These are phyloP conservation scores for Staphylotrichum tortipilum DNA, from an alignment of 495 filamentous ascomycete species.

Conservation along the genomic window DNA sequence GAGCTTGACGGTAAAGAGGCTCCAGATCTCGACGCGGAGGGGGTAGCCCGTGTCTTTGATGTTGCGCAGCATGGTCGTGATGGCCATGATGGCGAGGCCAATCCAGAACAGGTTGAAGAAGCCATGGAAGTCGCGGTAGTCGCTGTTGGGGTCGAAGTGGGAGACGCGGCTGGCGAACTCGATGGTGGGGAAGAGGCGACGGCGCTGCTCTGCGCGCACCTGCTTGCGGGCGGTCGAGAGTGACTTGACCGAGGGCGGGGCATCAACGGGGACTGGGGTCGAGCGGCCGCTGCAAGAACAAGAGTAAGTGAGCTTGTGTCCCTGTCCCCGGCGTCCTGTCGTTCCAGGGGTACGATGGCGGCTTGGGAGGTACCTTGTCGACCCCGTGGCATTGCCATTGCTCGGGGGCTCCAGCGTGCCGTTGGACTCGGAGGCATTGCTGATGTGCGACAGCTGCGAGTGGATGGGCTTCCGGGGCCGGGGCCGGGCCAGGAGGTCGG, in stretches of 20 bases:
- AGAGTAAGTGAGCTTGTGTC: no score
- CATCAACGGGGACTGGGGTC: slow-evolving; percentile 85
- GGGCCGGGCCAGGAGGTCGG: slow-evolving; percentile 33
- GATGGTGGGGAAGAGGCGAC: slow-evolving; percentile 89
- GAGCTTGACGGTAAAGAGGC: slow-evolving; percentile 73
- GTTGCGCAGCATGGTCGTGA: slow-evolving; percentile 83
- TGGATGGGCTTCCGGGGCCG: slow-evolving; percentile 38
- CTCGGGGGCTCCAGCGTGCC: slow-evolving; percentile 22
- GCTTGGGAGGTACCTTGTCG: slow-evolving; percentile 42
- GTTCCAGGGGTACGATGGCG: no score
- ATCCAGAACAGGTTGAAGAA: slow-evolving; percentile 99
- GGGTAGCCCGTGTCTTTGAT: slow-evolving; percentile 89
- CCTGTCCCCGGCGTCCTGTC: no score
- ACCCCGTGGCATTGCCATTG: slow-evolving; percentile 25
- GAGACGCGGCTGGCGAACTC: slow-evolving; percentile 89
- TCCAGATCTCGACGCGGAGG: slow-evolving; percentile 76
- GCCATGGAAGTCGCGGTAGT: slow-evolving; percentile 89
- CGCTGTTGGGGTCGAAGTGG: slow-evolving; percentile 87
- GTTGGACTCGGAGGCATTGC: slow-evolving; percentile 27
- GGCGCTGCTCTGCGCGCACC: slow-evolving; percentile 69
- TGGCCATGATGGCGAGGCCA: slow-evolving; percentile 88
- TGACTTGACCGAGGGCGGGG: slow-evolving; percentile 78
- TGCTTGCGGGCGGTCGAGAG: slow-evolving; percentile 80
- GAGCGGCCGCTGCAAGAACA: slow-evolving; percentile 58
- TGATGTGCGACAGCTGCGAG: slow-evolving; percentile 31